Evolutionary conservation across 1,139 yeast species (phyloP).

Genomic region (Geotrichum candidum): DNA sequence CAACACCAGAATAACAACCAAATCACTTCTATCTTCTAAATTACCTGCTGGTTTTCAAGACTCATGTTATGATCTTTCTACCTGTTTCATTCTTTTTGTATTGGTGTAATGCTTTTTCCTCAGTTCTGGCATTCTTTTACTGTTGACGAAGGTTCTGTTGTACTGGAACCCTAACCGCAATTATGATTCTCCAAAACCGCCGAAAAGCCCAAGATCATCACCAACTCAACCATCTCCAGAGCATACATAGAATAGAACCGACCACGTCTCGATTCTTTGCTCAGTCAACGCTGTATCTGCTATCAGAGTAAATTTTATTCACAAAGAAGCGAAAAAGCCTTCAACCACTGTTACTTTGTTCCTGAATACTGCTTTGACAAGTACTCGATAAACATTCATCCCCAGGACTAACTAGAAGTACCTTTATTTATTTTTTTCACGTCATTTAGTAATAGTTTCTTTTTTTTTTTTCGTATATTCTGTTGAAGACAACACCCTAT

Average conservation of each 20-base stretch:
- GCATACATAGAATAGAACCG: not conserved
- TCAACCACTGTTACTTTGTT: not conserved
- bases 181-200: not conserved
- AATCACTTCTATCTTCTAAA: too few relatives aligned
- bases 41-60: too few relatives aligned
- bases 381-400: not conserved
- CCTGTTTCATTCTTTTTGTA: too few relatives aligned
- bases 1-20: too few relatives aligned
- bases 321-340: not conserved
- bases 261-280: not conserved
- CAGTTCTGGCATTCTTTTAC: too few relatives aligned
- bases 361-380: not conserved
- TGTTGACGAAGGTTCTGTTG: not conserved
- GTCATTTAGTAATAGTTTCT: not conserved
- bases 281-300: not conserved
- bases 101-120: too few relatives aligned
- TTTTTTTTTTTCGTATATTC: not conserved
- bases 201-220: not conserved
- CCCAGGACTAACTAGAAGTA: not conserved
- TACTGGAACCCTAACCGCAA: not conserved
- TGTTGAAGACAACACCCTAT: not conserved
- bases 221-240: not conserved
- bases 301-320: not conserved
- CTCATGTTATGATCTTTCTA: too few relatives aligned
- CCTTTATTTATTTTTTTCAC: not conserved